phyloP scores from a whole-genome alignment of 768 basidiomycete species.

The Phaeotremella skinneri region DNA sequence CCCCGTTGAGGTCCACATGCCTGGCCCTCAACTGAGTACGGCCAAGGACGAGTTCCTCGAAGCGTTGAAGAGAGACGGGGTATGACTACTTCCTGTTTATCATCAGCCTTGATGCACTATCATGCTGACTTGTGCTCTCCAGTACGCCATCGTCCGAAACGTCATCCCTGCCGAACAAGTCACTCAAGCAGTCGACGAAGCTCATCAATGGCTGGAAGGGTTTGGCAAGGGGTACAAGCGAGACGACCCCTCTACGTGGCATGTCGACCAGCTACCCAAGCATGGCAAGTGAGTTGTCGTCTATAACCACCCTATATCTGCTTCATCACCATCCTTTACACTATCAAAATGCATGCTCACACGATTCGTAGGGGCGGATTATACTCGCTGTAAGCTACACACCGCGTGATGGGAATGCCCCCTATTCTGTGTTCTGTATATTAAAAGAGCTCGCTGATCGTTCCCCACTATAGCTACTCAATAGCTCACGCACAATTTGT shows the following conservation, averaged over 20 bases:
- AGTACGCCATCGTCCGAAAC: slow-evolving; percentile 16
- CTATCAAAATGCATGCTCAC: too few species aligned
- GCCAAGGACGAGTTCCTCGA: not conserved
- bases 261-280: slow-evolving; percentile 31
- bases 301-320: not conserved
- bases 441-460: not conserved
- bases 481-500: slow-evolving; percentile 29
- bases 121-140: not conserved
- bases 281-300: slow-evolving; percentile 19
- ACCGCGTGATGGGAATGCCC: too few species aligned
- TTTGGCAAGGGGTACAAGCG: slow-evolving; percentile 42
- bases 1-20: not conserved
- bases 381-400: slow-evolving; percentile 1
- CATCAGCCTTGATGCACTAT: not conserved
- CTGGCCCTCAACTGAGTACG: not conserved
- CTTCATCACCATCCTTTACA: too few species aligned
- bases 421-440: too few species aligned
- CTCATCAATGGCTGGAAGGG: slow-evolving; percentile 38
- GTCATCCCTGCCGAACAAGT: slow-evolving; percentile 20
- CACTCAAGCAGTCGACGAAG: slow-evolving; percentile 12
- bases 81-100: not conserved
- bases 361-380: not conserved
- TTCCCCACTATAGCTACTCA: not conserved
- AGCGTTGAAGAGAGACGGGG: not conserved
- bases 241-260: slow-evolving; percentile 36